Conservation (phyloP, 2,329 filamentous ascomycete genomes). For the Colletotrichum sp. region DNA sequence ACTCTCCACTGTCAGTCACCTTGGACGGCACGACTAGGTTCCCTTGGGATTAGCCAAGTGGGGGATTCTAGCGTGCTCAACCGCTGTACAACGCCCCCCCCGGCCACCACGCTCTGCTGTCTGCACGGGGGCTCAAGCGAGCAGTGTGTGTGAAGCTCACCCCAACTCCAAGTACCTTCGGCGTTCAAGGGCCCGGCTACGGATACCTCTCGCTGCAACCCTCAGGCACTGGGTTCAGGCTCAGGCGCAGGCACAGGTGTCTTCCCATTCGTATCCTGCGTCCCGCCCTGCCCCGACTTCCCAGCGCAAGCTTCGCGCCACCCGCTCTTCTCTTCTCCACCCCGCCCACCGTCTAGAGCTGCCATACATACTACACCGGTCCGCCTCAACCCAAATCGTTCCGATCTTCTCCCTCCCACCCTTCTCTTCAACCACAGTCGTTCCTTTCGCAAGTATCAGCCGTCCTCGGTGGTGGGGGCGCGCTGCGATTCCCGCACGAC, state of each 20-base stretch:
- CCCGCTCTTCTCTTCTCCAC: conserved; percentile 22
- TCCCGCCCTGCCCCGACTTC: conserved; percentile 16
- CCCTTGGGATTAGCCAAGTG: conserved; percentile 16
- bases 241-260: conserved; percentile 18
- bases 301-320: conserved; percentile 20
- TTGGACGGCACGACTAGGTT: conserved; percentile 14
- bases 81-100: conserved; percentile 6
- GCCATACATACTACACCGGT: conserved; percentile 24
- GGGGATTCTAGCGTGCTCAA: conserved; percentile 17
- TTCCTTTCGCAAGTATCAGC: conserved; percentile 22
- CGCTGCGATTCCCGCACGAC: conserved; percentile 12
- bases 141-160: conserved; percentile 14
- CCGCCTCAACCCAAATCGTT: conserved; percentile 20
- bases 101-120: conserved; percentile 1
- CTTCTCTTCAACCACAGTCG: conserved; percentile 18
- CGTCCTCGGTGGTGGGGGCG: conserved; percentile 23
- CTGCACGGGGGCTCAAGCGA: conserved; percentile 18
- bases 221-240: conserved; percentile 2
- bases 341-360: conserved; percentile 18
- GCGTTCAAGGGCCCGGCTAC: conserved; percentile 3
- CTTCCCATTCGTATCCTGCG: conserved; percentile 16
- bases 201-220: conserved; percentile 8
- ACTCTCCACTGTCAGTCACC: conserved; percentile 15
- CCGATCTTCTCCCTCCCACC: conserved; percentile 17
- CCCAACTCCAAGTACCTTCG: conserved; percentile 10